Evolutionary conservation across 345 rosid species (phyloP).

Genomic region (Eucalyptus sp.): DNA sequence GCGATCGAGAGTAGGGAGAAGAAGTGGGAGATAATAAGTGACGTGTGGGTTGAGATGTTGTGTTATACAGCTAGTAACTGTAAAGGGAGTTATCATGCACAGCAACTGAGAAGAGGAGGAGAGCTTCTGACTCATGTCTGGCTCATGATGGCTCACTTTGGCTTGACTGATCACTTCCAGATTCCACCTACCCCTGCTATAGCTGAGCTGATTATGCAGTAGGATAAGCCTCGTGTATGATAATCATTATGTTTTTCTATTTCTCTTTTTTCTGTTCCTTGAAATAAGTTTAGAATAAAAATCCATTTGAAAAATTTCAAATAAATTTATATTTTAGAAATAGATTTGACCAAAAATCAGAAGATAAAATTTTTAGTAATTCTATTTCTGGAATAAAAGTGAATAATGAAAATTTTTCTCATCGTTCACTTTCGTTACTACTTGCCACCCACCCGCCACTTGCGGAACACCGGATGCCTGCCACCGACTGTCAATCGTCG

Average conservation of each 20-base stretch:
- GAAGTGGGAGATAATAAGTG: not conserved
- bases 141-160: conserved; percentile 41
- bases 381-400: too few relatives aligned
- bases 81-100: conserved; percentile 17
- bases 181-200: conserved; percentile 20
- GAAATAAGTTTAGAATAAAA: too few relatives aligned
- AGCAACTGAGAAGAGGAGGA: conserved; percentile 42
- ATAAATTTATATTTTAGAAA: too few relatives aligned
- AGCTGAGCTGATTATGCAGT: conserved; percentile 5
- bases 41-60: conserved; percentile 7
- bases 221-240: not conserved
- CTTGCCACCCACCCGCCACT: too few relatives aligned
- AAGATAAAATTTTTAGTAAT: too few relatives aligned
- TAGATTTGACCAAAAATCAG: fast-evolving
- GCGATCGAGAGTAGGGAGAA: not conserved
- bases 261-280: too few relatives aligned
- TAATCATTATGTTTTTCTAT: too few relatives aligned
- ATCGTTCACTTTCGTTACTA: too few relatives aligned
- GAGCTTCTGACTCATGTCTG: conserved; percentile 42
- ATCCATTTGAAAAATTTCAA: fast-evolving
- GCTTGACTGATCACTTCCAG: conserved; percentile 39
- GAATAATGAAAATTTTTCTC: too few relatives aligned
- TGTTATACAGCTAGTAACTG: not conserved
- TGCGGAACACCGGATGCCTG: too few relatives aligned
- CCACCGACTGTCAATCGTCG: fast-evolving